A percentile compares a stretch with the other conserved stretches of the same genome.
phyloP scores from a whole-genome alignment of 1,284 basidiomycete genomes.

The Meira miltonrushii region DNA sequence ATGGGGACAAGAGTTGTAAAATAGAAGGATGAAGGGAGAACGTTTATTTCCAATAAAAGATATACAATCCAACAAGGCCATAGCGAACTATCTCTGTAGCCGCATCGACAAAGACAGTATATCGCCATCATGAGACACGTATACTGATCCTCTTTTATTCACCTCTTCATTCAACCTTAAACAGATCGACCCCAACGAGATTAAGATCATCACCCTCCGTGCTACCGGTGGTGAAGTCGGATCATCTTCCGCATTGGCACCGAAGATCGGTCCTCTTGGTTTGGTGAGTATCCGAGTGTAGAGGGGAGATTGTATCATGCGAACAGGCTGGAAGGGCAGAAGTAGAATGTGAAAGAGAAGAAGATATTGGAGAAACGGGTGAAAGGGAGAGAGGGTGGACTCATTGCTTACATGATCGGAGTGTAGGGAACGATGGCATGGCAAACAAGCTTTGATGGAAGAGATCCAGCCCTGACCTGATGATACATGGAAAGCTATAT shows the following conservation, averaged over 20 bases:
- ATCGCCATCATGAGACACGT: too few species aligned
- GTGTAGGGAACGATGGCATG: not conserved
- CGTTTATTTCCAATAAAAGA: too few species aligned
- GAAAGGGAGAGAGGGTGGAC: not conserved
- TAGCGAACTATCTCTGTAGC: too few species aligned
- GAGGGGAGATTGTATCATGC: not conserved
- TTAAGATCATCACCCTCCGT: conserved; percentile 98
- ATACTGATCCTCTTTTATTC: not conserved
- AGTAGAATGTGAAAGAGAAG: not conserved
- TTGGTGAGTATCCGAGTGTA: conserved; percentile 63
- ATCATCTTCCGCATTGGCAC: conserved; percentile 95
- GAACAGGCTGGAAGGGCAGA: not conserved
- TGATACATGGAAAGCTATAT: not conserved
- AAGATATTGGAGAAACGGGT: not conserved
- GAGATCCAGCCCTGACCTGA: not conserved
- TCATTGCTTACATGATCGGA: not conserved
- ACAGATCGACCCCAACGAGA: conserved; percentile 73
- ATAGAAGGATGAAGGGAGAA: too few species aligned
- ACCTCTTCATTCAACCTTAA: too few species aligned
- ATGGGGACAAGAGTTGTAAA: too few species aligned
- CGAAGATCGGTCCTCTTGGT: conserved; percentile 99
- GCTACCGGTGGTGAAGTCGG: conserved; percentile 99
- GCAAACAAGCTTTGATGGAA: not conserved
- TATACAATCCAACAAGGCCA: too few species aligned
- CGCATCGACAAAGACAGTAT: too few species aligned